A percentile compares a stretch with the other conserved stretches of the same genome.
Evolutionary conservation across 2,329 filamentous ascomycete species (phyloP).

Genomic region (Aspergillus hortae): DNA sequence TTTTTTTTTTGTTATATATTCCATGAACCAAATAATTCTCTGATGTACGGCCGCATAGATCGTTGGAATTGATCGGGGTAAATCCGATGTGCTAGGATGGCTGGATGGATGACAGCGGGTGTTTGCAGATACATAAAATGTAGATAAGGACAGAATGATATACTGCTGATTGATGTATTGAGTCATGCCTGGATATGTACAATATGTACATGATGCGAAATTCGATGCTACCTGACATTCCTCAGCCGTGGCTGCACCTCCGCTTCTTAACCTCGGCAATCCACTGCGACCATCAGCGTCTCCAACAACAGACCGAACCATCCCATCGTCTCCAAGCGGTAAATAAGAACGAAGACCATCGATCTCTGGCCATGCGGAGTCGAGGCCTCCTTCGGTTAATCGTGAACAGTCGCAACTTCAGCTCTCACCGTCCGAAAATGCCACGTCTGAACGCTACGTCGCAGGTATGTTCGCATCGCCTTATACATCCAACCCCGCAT

Average conservation of each 20-base stretch:
- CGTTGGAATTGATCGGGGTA: neutral
- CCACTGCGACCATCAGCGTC: neutral
- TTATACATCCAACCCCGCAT: neutral
- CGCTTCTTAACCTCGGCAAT: slow-evolving; percentile 1
- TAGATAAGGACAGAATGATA: neutral
- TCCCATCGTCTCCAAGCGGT: neutral
- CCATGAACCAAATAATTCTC: neutral
- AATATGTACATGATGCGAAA: no score
- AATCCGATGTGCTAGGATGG: neutral
- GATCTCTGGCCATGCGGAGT: slow-evolving; percentile 6
- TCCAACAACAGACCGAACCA: neutral
- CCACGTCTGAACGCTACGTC: slow-evolving; percentile 12
- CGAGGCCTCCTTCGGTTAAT: neutral
- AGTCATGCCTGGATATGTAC: no score
- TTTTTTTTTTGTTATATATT: neutral
- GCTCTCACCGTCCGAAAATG: slow-evolving; percentile 7
- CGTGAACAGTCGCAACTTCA: slow-evolving; percentile 5
- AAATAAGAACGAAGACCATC: neutral
- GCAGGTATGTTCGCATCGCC: slow-evolving; percentile 5
- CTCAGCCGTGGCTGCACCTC: neutral
- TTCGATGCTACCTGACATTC: neutral
- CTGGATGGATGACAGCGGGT: neutral
- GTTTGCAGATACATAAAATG: neutral
- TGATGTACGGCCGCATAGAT: slow-evolving; percentile 1
- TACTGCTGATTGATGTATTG: neutral